phyloP scores from a whole-genome alignment of 2,329 filamentous ascomycete genomes.

The Fusarium euwallaceae region DNA sequence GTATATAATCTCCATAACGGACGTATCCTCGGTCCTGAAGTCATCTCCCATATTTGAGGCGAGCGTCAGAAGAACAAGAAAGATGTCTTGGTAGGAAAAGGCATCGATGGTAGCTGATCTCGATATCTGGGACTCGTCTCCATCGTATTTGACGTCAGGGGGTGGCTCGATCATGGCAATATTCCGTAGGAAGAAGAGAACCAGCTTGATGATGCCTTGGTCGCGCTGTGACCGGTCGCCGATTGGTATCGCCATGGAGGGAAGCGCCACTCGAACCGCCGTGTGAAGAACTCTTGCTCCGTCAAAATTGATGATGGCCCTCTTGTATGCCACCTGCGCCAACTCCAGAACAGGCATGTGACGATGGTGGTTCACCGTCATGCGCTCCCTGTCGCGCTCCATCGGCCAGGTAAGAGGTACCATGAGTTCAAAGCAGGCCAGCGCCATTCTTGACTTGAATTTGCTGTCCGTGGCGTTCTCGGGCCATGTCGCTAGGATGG shows the following conservation, averaged over 20 bases:
- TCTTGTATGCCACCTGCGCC: constrained; percentile 90
- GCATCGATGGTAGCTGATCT: constrained; percentile 89
- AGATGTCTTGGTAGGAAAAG: constrained; percentile 91
- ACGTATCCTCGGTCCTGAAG: constrained; percentile 88
- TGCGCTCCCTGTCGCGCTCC: constrained; percentile 81
- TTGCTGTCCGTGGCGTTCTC: constrained; percentile 79
- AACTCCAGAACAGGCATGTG: constrained; percentile 92
- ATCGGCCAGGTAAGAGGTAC: constrained; percentile 96
- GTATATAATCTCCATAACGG: constrained; percentile 93
- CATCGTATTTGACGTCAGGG: constrained; percentile 79
- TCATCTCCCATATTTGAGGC: constrained; percentile 95
- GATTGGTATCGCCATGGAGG: constrained; percentile 84
- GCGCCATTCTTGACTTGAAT: constrained; percentile 81
- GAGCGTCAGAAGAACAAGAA: constrained; percentile 85
- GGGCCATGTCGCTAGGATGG: constrained; percentile 87
- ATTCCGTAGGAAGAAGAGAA: constrained; percentile 91
- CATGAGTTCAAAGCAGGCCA: constrained; percentile 90
- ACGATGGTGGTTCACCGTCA: constrained; percentile 92
- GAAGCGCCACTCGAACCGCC: constrained; percentile 83
- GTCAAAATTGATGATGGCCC: constrained; percentile 87
- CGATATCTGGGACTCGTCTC: constrained; percentile 91
- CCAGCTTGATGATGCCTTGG: constrained; percentile 91
- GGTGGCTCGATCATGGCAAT: constrained; percentile 86
- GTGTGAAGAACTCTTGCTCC: constrained; percentile 82
- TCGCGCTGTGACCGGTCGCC: constrained; percentile 83